phyloP scores from a whole-genome alignment of 2,329 filamentous ascomycete species.

The Proliferodiscus dingleyae region DNA sequence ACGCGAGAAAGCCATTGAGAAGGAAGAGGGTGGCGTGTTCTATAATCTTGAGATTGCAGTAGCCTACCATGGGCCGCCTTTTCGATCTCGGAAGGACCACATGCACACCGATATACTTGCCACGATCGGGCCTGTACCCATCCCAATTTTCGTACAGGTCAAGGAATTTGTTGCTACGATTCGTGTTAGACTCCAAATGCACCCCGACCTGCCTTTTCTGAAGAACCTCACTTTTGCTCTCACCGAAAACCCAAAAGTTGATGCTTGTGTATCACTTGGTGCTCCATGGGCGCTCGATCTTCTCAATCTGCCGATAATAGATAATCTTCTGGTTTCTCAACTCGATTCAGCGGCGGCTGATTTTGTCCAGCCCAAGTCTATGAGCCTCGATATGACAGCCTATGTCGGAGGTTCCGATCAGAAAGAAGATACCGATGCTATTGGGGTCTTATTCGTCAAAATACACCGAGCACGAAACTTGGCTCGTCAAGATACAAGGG shows the following conservation, averaged over 20 bases:
- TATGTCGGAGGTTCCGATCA: slow-evolving; percentile 19
- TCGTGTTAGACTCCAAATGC: slow-evolving; percentile 18
- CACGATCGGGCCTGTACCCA: slow-evolving; percentile 14
- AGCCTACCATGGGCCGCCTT: slow-evolving; percentile 18
- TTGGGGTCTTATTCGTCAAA: slow-evolving; percentile 18
- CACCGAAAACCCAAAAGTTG: slow-evolving; percentile 18
- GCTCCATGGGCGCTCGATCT: slow-evolving; percentile 19
- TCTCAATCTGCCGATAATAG: slow-evolving; percentile 18
- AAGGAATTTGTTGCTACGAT: slow-evolving; percentile 20
- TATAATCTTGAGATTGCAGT: slow-evolving; percentile 19
- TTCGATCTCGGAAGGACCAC: slow-evolving; percentile 16
- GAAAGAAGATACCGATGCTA: slow-evolving; percentile 17
- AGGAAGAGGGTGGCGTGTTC: slow-evolving; percentile 18
- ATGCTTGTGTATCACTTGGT: slow-evolving; percentile 15
- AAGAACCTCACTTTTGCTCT: slow-evolving; percentile 19
- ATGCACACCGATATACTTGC: slow-evolving; percentile 20
- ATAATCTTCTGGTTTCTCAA: slow-evolving; percentile 15
- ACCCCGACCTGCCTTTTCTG: slow-evolving; percentile 18
- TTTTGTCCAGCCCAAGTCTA: slow-evolving; percentile 20
- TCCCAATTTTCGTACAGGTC: slow-evolving; percentile 18
- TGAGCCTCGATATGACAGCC: slow-evolving; percentile 19
- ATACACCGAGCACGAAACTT: slow-evolving; percentile 18
- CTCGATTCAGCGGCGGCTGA: slow-evolving; percentile 14
- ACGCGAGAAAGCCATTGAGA: slow-evolving; percentile 13
- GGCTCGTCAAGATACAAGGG: slow-evolving; percentile 15